A percentile compares a stretch with the other conserved stretches of the same genome.
phyloP scores from a whole-genome alignment of 75 land plant genomes.

The Cunninghamia lanceolata region DNA sequence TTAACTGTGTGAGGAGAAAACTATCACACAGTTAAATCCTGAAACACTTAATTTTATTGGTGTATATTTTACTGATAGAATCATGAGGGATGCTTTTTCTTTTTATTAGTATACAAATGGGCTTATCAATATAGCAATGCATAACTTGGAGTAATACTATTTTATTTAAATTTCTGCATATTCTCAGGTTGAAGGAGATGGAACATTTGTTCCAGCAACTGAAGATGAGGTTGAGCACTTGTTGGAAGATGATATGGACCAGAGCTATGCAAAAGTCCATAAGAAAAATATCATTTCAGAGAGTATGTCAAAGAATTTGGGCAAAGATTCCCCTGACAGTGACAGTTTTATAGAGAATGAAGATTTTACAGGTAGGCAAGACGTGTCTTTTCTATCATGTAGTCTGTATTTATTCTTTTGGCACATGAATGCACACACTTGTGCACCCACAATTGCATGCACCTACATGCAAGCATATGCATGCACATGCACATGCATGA shows the following conservation, averaged over 20 bases:
- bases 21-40: too few species aligned
- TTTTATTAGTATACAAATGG: background rate
- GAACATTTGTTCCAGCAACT: slow-evolving; percentile 8
- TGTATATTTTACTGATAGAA: background rate
- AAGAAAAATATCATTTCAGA: background rate
- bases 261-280: background rate
- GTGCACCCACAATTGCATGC: too few species aligned
- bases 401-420: slow-evolving; percentile 3
- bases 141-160: background rate
- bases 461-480: background rate
- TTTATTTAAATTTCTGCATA: background rate
- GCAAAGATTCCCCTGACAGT: slow-evolving; percentile 1
- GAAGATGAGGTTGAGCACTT: slow-evolving; percentile 12
- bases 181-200: background rate
- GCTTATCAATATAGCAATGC: background rate
- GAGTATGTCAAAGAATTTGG: background rate
- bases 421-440: too few species aligned
- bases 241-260: background rate
- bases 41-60: background rate
- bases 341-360: slow-evolving; percentile 1
- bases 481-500: background rate
- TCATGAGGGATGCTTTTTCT: background rate
- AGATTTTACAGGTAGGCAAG: slow-evolving; percentile 8
- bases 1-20: too few species aligned
- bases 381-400: background rate